Conservation (phyloP, 2,329 filamentous ascomycete species). For the Fusarium oxysporum region DNA sequence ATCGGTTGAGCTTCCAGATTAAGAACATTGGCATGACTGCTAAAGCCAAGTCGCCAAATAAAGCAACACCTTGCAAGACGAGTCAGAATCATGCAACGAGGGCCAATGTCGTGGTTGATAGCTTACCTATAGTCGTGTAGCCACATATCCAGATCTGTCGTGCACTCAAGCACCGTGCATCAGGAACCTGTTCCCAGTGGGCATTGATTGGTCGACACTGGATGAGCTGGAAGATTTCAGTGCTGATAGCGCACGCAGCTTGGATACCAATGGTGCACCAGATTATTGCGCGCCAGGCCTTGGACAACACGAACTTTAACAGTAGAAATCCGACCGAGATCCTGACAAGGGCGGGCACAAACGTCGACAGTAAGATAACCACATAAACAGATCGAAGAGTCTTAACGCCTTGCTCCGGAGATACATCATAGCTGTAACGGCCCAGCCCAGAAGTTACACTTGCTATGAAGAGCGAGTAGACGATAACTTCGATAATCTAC, state of each 20-base stretch:
- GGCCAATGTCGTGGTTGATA: not conserved
- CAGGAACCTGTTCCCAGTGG: not conserved
- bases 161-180: not conserved
- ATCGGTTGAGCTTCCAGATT: not conserved
- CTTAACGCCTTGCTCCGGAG: no score
- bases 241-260: not conserved
- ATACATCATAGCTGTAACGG: not conserved
- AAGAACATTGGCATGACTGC: slow-evolving; percentile 2
- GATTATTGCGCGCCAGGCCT: not conserved
- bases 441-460: not conserved
- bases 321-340: not conserved
- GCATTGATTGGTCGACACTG: not conserved
- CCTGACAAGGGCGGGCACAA: not conserved
- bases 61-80: not conserved
- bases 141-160: not conserved
- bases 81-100: not conserved
- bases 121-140: not conserved
- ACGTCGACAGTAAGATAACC: not conserved
- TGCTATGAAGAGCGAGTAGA: not conserved
- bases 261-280: not conserved
- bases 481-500: not conserved
- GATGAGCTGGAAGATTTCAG: not conserved
- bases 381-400: not conserved
- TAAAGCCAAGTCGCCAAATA: slow-evolving; percentile 1
- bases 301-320: not conserved